Evolutionary conservation across 2,329 filamentous ascomycete species (phyloP).

Genomic region (Macrophomina phaseolina): DNA sequence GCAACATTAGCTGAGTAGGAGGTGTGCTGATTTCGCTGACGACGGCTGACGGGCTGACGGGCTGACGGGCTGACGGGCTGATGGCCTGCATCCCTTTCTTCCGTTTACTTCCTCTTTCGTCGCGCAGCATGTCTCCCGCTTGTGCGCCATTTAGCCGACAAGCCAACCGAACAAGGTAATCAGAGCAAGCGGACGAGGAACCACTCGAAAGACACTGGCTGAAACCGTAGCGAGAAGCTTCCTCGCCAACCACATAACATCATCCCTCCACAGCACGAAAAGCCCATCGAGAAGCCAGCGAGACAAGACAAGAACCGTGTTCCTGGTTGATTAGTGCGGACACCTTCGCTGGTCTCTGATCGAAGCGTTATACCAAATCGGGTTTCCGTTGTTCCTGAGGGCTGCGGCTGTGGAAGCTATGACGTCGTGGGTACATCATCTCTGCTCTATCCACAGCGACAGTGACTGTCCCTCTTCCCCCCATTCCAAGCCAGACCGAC

Average conservation of each 20-base stretch:
- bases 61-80: constrained; percentile 9
- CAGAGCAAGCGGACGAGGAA: neutral
- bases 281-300: neutral
- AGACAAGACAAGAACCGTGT: neutral
- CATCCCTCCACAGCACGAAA: neutral
- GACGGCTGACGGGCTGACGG: neutral
- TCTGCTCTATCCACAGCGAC: too few species aligned
- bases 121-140: neutral
- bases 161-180: neutral
- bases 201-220: neutral
- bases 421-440: constrained; percentile 7
- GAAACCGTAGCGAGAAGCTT: constrained; percentile 4
- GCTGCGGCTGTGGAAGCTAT: neutral
- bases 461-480: neutral
- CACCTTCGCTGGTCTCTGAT: neutral
- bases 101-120: neutral
- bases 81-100: neutral
- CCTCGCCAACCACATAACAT: neutral
- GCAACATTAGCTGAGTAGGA: constrained; percentile 10
- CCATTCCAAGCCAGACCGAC: neutral
- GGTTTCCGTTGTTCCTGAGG: neutral
- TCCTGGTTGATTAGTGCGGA: neutral
- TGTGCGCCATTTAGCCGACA: neutral
- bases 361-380: neutral
- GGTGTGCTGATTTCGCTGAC: constrained; percentile 10